Evolutionary conservation across 2,329 filamentous ascomycete genomes (phyloP).

Genomic region (Pezicula rhizophila): DNA sequence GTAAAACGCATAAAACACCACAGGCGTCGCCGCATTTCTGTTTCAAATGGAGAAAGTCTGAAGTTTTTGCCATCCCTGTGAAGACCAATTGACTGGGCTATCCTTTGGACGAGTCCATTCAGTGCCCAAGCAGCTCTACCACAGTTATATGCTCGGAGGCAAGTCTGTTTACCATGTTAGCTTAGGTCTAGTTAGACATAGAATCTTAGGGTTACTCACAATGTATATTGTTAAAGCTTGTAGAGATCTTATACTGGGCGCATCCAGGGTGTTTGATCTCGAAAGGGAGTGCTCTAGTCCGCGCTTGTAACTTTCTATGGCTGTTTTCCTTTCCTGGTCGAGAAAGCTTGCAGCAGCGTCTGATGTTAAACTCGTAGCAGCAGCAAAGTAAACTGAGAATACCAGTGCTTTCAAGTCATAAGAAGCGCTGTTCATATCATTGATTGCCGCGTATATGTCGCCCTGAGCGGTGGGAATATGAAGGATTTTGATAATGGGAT

Average conservation of each 20-base stretch:
- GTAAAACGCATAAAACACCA: slow-evolving; percentile 53
- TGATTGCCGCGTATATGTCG: slow-evolving; percentile 49
- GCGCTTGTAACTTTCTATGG: slow-evolving; percentile 40
- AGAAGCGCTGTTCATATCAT: slow-evolving; percentile 49
- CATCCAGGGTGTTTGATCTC: slow-evolving; percentile 43
- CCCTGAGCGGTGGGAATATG: slow-evolving; percentile 60
- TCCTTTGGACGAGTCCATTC: slow-evolving; percentile 47
- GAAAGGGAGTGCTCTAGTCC: slow-evolving; percentile 45
- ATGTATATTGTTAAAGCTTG: slow-evolving; percentile 47
- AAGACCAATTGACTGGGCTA: slow-evolving; percentile 50
- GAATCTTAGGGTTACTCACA: slow-evolving; percentile 19
- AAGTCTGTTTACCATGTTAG: slow-evolving; percentile 21
- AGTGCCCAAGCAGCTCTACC: slow-evolving; percentile 41
- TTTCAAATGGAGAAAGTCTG: slow-evolving; percentile 45
- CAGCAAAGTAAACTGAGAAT: slow-evolving; percentile 47
- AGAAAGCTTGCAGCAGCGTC: slow-evolving; percentile 6
- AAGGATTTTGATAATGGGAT: slow-evolving; percentile 63
- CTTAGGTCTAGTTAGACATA: too few species aligned
- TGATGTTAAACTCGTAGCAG: slow-evolving; percentile 31
- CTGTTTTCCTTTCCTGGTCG: slow-evolving; percentile 33
- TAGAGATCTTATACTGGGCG: slow-evolving; percentile 41
- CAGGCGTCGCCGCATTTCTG: slow-evolving; percentile 48
- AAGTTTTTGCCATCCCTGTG: slow-evolving; percentile 50
- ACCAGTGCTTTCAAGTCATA: slow-evolving; percentile 35
- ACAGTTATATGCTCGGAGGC: slow-evolving; percentile 36